Percentiles rank a stretch among this genome's conserved stretches.
Conservation (phyloP, 2,329 filamentous ascomycete genomes). For the Rhinocladiella similis region DNA sequence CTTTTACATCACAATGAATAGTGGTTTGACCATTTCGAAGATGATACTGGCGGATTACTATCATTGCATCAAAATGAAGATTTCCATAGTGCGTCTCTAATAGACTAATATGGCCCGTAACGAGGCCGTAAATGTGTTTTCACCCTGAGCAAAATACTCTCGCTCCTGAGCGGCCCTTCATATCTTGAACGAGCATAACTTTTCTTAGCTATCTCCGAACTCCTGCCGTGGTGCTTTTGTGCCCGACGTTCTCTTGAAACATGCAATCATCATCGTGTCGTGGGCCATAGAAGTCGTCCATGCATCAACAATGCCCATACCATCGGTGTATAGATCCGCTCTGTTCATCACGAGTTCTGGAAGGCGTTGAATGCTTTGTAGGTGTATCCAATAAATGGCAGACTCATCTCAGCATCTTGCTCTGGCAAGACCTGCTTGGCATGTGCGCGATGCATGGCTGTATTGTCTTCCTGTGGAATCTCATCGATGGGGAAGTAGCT, state of each 20-base stretch:
- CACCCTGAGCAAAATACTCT: neutral
- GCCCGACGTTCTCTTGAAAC: constrained; percentile 8
- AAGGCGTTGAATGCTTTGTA: constrained; percentile 92
- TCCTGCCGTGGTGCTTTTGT: constrained; percentile 2
- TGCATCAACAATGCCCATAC: neutral
- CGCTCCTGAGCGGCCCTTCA: neutral
- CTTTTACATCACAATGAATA: too few relatives aligned
- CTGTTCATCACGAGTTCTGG: constrained; percentile 35
- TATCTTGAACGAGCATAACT: neutral
- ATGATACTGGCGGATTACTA: neutral
- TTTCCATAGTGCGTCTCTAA: constrained; percentile 12
- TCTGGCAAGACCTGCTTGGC: constrained; percentile 71
- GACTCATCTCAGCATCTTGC: constrained; percentile 87
- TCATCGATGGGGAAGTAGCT: constrained; percentile 99
- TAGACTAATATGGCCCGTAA: constrained; percentile 18
- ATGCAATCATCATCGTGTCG: constrained; percentile 9
- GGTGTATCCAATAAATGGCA: constrained; percentile 95
- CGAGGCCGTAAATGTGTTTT: constrained; percentile 8
- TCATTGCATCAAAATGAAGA: constrained; percentile 9
- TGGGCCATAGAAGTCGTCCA: constrained; percentile 7
- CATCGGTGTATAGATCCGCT: neutral
- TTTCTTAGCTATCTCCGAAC: neutral
- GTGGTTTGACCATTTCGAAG: neutral
- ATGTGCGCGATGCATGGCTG: constrained; percentile 80
- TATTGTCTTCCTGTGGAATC: constrained; percentile 94